Percentiles rank a stretch among this genome's conserved stretches.
These are phyloP conservation scores for Tolypocladium amazonense DNA, from an alignment of 2,329 filamentous ascomycete species.

Conservation along the genomic window DNA sequence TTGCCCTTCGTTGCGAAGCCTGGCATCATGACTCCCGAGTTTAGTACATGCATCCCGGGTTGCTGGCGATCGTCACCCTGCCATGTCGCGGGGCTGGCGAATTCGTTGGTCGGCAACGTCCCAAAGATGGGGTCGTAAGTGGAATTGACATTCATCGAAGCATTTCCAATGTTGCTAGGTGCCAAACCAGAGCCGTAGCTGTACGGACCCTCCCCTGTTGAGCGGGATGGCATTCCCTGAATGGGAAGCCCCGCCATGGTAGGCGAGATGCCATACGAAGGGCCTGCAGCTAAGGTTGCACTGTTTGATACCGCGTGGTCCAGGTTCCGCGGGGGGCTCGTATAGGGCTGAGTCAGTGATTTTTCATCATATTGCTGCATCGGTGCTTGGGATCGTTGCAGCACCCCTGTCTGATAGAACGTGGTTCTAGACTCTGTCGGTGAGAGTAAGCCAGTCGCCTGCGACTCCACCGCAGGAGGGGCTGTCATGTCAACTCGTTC, in stretches of 20 bases:
- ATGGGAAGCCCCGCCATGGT: neutral
- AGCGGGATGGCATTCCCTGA: slow-evolving; percentile 1
- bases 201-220: slow-evolving; percentile 17
- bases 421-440: neutral
- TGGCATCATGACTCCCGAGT: slow-evolving; percentile 9
- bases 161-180: slow-evolving; percentile 14
- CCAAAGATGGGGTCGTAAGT: slow-evolving; percentile 52
- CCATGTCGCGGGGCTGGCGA: slow-evolving; percentile 42
- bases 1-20: slow-evolving; percentile 39
- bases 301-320: neutral
- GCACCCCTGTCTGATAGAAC: neutral
- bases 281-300: neutral
- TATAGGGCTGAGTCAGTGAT: neutral
- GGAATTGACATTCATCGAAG: slow-evolving; percentile 18
- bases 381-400: neutral
- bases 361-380: neutral
- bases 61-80: slow-evolving; percentile 26
- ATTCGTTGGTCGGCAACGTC: slow-evolving; percentile 39
- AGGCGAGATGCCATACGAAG: slow-evolving; percentile 12
- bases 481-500: neutral
- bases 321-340: neutral
- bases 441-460: neutral
- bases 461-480: neutral
- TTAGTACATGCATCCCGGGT: slow-evolving; percentile 9
- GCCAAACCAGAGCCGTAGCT: slow-evolving; percentile 23